Percentiles rank a stretch among this genome's conserved stretches.
phyloP scores from a whole-genome alignment of 2,329 filamentous ascomycete genomes.

The Fusarium decemcellulare region DNA sequence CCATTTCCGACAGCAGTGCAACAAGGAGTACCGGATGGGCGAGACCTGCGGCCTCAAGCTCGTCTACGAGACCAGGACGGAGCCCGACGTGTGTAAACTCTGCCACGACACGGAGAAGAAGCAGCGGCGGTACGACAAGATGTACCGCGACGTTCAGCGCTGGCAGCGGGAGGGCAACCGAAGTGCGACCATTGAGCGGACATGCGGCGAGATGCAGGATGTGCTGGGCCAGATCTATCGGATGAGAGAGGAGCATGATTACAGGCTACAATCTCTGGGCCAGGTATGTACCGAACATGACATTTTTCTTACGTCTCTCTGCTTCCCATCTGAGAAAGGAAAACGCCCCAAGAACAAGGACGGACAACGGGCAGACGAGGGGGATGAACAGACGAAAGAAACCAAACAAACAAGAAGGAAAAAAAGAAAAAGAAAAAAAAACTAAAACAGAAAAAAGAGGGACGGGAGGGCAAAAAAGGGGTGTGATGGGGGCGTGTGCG shows the following conservation, averaged over 20 bases:
- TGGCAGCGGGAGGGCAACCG: conserved; percentile 85
- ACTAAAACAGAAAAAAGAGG: conserved; percentile 31
- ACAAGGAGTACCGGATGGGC: conserved; percentile 94
- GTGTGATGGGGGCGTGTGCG: conserved; percentile 36
- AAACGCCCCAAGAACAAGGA: background rate
- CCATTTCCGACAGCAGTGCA: conserved; percentile 92
- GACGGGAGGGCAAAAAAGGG: conserved; percentile 33
- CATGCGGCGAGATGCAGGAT: conserved; percentile 77
- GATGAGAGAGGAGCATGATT: conserved; percentile 59
- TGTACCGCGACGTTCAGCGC: conserved; percentile 80
- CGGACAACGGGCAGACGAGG: background rate
- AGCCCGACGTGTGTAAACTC: conserved; percentile 80
- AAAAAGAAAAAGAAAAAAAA: conserved; percentile 16
- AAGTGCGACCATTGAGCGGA: conserved; percentile 78
- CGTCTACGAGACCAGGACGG: conserved; percentile 79
- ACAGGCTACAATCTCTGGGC: conserved; percentile 52
- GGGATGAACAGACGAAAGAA: background rate
- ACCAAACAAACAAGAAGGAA: conserved; percentile 7
- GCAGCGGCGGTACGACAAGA: conserved; percentile 79
- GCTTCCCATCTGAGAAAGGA: background rate
- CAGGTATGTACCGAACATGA: conserved; percentile 31
- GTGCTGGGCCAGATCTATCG: conserved; percentile 72
- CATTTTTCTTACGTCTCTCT: conserved; percentile 5
- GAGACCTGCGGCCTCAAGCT: conserved; percentile 97
- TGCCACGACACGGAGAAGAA: conserved; percentile 94